phyloP scores from a whole-genome alignment of 2,329 filamentous ascomycete genomes.

The Fusarium oxysporum region DNA sequence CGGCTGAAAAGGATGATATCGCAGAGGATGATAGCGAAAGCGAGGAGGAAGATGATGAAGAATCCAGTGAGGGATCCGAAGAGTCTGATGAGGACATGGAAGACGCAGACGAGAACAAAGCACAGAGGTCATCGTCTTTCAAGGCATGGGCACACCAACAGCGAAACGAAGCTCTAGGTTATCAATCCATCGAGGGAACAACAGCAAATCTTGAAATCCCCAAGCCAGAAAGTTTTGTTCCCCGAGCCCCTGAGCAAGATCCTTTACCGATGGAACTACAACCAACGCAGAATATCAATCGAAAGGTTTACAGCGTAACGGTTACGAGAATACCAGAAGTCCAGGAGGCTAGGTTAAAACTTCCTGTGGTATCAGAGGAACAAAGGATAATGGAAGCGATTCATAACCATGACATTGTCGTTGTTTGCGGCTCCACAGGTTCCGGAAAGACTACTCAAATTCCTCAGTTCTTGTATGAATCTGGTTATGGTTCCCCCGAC shows the following conservation, averaged over 20 bases:
- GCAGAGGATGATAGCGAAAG: conserved; percentile 41
- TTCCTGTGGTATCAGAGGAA: conserved; percentile 94
- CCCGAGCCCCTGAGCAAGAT: conserved; percentile 76
- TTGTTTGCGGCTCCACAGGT: conserved; percentile 94
- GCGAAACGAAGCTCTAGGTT: conserved; percentile 84
- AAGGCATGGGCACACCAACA: conserved; percentile 93
- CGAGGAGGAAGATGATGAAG: conserved; percentile 44
- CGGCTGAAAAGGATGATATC: conserved; percentile 48
- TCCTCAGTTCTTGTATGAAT: conserved; percentile 94
- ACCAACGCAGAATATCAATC: conserved; percentile 67
- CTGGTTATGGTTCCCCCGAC: conserved; percentile 83
- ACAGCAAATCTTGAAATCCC: conserved; percentile 63
- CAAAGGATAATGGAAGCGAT: conserved; percentile 99
- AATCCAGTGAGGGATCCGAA: conserved; percentile 43
- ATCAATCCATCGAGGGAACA: conserved; percentile 59
- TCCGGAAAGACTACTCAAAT: conserved; percentile 98
- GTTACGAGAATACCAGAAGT: conserved; percentile 79
- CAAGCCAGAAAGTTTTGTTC: conserved; percentile 71
- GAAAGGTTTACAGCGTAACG: conserved; percentile 81
- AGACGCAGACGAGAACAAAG: conserved; percentile 47
- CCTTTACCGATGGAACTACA: conserved; percentile 75
- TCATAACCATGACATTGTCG: conserved; percentile 88
- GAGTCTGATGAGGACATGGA: conserved; percentile 49
- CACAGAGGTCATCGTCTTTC: conserved; percentile 73
- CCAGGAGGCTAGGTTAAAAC: conserved; percentile 79